Percentiles rank a stretch among this genome's conserved stretches.
Evolutionary conservation across 345 rosid genomes (phyloP).

Genomic region (Brassica juncea): DNA sequence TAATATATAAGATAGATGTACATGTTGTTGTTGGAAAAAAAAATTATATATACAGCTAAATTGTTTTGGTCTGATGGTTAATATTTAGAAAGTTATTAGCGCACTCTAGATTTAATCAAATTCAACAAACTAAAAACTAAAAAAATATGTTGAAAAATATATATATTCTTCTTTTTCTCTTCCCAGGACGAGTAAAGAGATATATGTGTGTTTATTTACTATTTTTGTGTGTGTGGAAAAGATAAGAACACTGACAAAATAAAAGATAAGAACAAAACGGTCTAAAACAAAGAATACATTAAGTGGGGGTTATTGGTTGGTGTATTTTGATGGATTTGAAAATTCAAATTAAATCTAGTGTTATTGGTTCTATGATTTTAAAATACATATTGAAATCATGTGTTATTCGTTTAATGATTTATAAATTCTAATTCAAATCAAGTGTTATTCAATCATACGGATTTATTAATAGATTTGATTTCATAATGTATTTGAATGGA

Average conservation of each 20-base stretch:
- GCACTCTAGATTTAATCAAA: neutral
- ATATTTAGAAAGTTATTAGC: neutral
- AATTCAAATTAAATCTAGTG: no score
- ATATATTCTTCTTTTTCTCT: neutral
- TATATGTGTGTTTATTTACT: slow-evolving; percentile 1
- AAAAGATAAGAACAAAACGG: slow-evolving; percentile 24
- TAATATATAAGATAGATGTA: no score
- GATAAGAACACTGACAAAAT: slow-evolving; percentile 23
- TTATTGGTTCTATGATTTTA: no score
- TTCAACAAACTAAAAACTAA: neutral
- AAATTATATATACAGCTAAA: neutral
- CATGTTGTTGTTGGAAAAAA: neutral
- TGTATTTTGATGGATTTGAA: no score
- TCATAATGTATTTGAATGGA: no score
- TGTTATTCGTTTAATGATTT: no score
- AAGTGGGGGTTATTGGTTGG: neutral
- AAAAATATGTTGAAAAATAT: neutral
- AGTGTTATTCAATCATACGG: no score
- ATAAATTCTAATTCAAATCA: no score
- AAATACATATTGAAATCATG: no score
- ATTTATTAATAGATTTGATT: no score
- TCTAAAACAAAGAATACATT: neutral
- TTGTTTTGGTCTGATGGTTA: neutral
- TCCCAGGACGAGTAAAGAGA: neutral
- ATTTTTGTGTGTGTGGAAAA: neutral